phyloP scores from a whole-genome alignment of 1,284 basidiomycete genomes.

The Moesziomyces parantarcticus region DNA sequence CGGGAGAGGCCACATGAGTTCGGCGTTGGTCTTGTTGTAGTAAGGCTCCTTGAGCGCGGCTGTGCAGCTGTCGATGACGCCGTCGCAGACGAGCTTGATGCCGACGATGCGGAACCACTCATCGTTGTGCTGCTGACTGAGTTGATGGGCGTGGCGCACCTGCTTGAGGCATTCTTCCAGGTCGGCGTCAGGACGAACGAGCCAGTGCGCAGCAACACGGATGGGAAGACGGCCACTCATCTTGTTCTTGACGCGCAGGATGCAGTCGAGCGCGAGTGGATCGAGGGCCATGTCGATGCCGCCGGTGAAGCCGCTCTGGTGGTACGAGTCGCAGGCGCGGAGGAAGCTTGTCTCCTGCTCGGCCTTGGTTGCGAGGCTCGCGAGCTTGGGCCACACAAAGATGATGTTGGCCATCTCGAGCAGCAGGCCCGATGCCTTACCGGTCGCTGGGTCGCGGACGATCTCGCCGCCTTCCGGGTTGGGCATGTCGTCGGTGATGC shows the following conservation, averaged over 20 bases:
- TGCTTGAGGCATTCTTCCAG: conserved; percentile 24
- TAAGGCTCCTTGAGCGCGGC: conserved; percentile 46
- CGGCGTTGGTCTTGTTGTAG: conserved; percentile 40
- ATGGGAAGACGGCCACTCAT: conserved; percentile 34
- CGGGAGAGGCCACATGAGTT: conserved; percentile 39
- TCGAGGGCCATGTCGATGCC: conserved; percentile 46
- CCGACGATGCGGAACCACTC: conserved; percentile 46
- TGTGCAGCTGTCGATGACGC: conserved; percentile 49
- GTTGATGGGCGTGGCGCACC: conserved; percentile 30
- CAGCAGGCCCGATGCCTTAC: conserved; percentile 35
- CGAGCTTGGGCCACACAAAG: conserved; percentile 35
- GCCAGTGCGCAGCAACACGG: conserved; percentile 44
- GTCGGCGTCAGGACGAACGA: conserved; percentile 24
- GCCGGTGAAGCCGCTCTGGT: conserved; percentile 38
- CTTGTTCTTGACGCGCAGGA: conserved; percentile 26
- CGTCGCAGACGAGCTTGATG: conserved; percentile 48
- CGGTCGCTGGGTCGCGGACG: conserved; percentile 28
- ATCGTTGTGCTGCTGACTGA: conserved; percentile 34
- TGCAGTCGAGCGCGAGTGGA: conserved; percentile 25
- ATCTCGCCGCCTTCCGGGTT: conserved; percentile 45
- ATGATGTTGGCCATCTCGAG: conserved; percentile 44
- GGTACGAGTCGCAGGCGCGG: conserved; percentile 35
- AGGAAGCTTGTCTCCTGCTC: conserved; percentile 31
- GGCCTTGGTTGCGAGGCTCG: conserved; percentile 16
- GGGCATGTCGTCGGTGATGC: conserved; percentile 35